Base-by-base conservation (phyloP, 108 stramenopile species). In the Discostella pseudostelligera region DNA sequence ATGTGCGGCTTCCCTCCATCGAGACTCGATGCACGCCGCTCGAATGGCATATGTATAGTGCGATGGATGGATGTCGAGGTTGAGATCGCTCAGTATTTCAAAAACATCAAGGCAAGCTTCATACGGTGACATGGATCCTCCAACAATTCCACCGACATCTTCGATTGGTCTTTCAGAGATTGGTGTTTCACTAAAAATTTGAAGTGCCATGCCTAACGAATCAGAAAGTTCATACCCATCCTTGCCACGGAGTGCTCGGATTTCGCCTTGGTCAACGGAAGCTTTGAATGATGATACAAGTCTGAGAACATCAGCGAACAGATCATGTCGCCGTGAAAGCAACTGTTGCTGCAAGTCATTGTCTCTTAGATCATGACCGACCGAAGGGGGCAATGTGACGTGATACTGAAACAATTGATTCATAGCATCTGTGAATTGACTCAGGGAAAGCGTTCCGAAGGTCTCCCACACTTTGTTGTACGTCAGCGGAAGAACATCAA, bases 31-130 rank as follows among this genome's bases (percentile, higher is more conserved):
- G 39, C 70, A 73, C 5, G 84, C 84, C 4, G 80, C 73, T 0
- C 74, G 73, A 54, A 90, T 79, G 35, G 83, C 77, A 49, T 60
- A 71, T 8, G 85, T 57, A 39, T 82, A 86, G 58, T 90, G 89
- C 10, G 48, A 42, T 8, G 84, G 67, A 47, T 69, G 74, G 4
- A 81, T 39, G 32, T 86, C 79, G 9, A 90, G 48, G 62, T 90
- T 87, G 72, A 83, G 80, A 10, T 60, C 65, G 12, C 56, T 39
- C 20, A 82, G 45, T n/a, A 87, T 64, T 8, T 58, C 39, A 10
- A 87, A 59, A 40, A 70, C 74, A 17, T 75, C 67, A 29, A 78
- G 43, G 24, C 77, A 78, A 12, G 72, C 72, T 25, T 74, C 67
- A 36, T 73, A 74, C 16, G 71, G 72, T 28, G 67, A 69, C 11